Evolutionary conservation across 306 rosid species (phyloP).

Genomic region (Hippophae tibetana): DNA sequence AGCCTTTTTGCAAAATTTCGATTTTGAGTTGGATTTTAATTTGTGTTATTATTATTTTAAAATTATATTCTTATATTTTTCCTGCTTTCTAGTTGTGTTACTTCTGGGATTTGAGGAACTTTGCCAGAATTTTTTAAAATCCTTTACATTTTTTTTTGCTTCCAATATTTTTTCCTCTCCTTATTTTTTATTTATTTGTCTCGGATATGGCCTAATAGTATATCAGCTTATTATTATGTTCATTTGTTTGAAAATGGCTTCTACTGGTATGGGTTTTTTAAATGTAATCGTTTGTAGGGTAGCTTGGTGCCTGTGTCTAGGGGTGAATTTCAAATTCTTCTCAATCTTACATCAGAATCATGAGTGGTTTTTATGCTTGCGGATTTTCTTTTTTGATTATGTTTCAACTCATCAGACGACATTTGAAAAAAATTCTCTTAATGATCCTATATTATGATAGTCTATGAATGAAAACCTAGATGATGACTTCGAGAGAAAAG

Average conservation of each 20-base stretch:
- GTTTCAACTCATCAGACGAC: neutral
- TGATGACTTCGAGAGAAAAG: neutral
- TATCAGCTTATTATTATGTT: too few species aligned
- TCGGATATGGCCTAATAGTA: too few species aligned
- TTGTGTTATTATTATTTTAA: neutral
- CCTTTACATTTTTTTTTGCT: too few species aligned
- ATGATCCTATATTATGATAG: neutral
- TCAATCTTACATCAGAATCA: neutral
- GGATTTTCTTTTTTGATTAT: neutral
- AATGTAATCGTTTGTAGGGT: too few species aligned
- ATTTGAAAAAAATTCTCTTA: neutral
- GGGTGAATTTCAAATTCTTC: too few species aligned
- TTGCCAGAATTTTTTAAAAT: too few species aligned
- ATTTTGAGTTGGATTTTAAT: slow-evolving; percentile 2
- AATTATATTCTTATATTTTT: neutral
- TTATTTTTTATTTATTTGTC: too few species aligned
- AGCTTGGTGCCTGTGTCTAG: too few species aligned
- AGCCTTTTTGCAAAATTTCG: neutral
- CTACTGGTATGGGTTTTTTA: too few species aligned
- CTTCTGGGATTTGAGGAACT: neutral
- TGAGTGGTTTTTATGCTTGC: neutral
- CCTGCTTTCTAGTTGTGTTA: neutral
- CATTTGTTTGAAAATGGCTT: too few species aligned
- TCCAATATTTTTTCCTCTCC: too few species aligned
- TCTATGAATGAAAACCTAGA: neutral